Base-by-base conservation (phyloP, 2,329 filamentous ascomycete genomes). In the Fusarium annulatum region DNA sequence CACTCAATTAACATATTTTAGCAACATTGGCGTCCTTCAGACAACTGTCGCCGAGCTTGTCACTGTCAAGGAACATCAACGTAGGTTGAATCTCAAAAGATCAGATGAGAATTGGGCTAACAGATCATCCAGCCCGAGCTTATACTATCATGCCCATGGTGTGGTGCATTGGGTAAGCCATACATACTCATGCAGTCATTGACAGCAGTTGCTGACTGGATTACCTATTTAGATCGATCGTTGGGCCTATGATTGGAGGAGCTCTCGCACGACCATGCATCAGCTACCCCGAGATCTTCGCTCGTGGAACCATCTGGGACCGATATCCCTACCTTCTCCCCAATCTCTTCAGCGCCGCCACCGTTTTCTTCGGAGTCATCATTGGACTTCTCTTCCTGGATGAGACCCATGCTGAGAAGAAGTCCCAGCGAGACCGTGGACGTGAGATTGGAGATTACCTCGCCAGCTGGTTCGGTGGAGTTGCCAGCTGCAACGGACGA, bases 121-220 rank as follows among this genome's bases (percentile, higher is more conserved):
- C 77, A 51, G 7, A 36, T 43, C 21, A 56, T 61, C 65, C 69
- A 95, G 93, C 95, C 76, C 94, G 94, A 77, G 96, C 96, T 56
- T 99, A 97, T 84, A 94, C 96, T 18, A 95, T 98, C 76, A 98
- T 99, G 95, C 96, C 96, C 11, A 94, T 97, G 81, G 94, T 98
- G 33, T 99, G 96, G 96, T 98, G 95, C 80, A 88, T 99, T 79
- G 96, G 96, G 87, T 94, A 86, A 84, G 87, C 84, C 14, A 42
- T 41, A 38, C 34, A 56, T 26, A 39, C 23, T 49, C 21, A 14
- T 48, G 38, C 53, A 55, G 38, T 46, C 30, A 34, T 30, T 36
- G 33, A 51, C 46, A 45, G 28, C 46, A 42, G 28, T 55, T 61
- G 63, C 79, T 82, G 71, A 81, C 77, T 56, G n/a, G 18, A 34